Percentiles rank a stretch among this genome's conserved stretches.
Evolutionary conservation across 163 green algal genomes (phyloP).

Genomic region (Volvox carteri): DNA sequence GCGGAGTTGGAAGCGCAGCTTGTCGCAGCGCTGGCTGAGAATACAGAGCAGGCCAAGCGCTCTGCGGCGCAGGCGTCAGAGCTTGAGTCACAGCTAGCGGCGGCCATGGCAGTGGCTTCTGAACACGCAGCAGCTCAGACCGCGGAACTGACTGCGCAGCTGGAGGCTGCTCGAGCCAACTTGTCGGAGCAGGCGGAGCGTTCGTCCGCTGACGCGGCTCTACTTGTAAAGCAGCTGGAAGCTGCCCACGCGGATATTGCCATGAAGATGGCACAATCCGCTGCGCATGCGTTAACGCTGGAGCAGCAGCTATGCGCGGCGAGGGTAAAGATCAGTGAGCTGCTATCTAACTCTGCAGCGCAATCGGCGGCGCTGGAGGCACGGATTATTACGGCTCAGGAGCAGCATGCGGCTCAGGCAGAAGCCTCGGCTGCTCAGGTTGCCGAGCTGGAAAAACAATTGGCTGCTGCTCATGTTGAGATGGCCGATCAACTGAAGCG

Average conservation of each 20-base stretch:
- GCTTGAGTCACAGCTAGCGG: neutral
- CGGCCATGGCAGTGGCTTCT: neutral
- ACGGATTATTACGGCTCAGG: neutral
- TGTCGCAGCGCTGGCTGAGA: neutral
- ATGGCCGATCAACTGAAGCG: neutral
- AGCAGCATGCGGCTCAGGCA: neutral
- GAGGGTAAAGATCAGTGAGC: neutral
- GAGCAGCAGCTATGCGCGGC: slow-evolving; percentile 6
- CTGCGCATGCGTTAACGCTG: neutral
- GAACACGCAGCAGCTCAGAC: neutral
- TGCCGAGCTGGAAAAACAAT: neutral
- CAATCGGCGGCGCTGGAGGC: neutral
- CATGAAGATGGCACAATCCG: neutral
- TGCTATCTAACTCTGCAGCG: neutral
- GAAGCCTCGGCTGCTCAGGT: neutral
- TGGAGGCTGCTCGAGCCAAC: neutral
- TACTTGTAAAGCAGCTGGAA: neutral
- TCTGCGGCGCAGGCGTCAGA: neutral
- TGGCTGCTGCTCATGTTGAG: neutral
- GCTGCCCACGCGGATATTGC: slow-evolving; percentile 11
- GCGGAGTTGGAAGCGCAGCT: slow-evolving; percentile 12
- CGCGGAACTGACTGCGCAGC: slow-evolving; percentile 5
- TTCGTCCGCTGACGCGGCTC: neutral
- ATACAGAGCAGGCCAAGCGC: neutral
- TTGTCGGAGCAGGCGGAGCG: neutral